phyloP scores from a whole-genome alignment of 805 yeast genomes.

The Hanseniaspora singularis region DNA sequence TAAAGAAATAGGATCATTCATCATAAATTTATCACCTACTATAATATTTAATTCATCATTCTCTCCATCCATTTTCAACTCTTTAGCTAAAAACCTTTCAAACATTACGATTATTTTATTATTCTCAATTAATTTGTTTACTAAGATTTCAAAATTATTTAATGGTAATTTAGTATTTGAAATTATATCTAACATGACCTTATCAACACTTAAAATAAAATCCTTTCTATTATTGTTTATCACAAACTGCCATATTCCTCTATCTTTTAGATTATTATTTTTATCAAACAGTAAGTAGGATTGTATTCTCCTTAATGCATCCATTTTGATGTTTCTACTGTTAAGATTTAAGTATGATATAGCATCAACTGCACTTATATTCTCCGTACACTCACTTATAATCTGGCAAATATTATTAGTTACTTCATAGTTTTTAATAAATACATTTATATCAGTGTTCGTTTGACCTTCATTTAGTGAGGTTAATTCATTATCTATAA shows the following conservation, averaged over 20 bases:
- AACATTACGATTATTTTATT: background rate
- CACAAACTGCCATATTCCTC: background rate
- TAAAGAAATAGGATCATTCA: background rate
- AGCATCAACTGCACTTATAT: background rate
- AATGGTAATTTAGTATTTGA: background rate
- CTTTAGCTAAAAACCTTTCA: background rate
- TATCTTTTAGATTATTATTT: background rate
- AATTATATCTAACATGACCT: constrained; percentile 3
- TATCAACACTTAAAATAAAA: constrained; percentile 4
- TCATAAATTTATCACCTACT: too few species aligned
- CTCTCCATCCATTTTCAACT: too few species aligned
- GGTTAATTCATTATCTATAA: background rate
- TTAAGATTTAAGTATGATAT: background rate
- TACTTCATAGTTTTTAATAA: background rate
- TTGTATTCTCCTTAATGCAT: background rate
- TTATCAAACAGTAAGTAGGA: background rate
- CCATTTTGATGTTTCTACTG: background rate
- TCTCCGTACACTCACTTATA: too few species aligned
- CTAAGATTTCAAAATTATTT: background rate
- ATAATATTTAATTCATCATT: too few species aligned
- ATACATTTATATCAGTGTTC: background rate
- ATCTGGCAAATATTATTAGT: background rate
- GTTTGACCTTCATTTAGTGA: too few species aligned
- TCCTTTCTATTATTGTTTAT: background rate
- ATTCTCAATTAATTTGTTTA: background rate